Evolutionary conservation across 106 monocot genomes (phyloP), one percentile per base, ranked within the genome.

Genomic region (Vanilla planifolia): DNA sequence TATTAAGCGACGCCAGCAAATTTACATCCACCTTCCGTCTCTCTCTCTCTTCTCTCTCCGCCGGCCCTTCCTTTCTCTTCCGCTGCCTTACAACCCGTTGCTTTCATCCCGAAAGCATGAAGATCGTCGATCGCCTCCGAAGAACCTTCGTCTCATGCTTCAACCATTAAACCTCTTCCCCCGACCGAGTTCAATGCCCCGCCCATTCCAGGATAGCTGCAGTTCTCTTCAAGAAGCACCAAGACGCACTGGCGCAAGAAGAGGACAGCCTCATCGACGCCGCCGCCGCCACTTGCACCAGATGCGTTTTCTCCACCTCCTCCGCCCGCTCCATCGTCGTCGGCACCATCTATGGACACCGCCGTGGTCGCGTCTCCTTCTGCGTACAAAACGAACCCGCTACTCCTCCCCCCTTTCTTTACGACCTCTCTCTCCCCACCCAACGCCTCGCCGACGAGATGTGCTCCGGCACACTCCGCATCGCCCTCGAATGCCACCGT

Each of bases 311-410:
- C n/a, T n/a, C 0, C 33, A 0, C 19, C 8, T 47, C 55, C 33
- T 61, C 36, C 1, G 15, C n/a, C 25, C 21, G 62, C 30, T 63
- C 78, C 46, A 20, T 57, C 33, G 36, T 78, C 67, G 56, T 68
- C n/a, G 78, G 78, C 43, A 72, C 78, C 63, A 67, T 78, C 78
- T 78, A 55, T 57, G 78, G 78, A 46, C 78, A 48, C 32, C 78
- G 72, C 58, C 53, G 61, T 37, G 67, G 78, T 32, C 67, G 26
- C 66, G 68, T 78, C 57, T 25, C 59, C 72, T 68, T 78, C 78
- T 78, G 71, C 78, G 72, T 78, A 47, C 73, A 78, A 51, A 37
- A 47, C 17, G 73, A 73, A 26, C 63, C 72, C 39, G 3, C 72
- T 24, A 9, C 16, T 6, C 72, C 58, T 6, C 73, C 77, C 1